A percentile compares a stretch with the other conserved stretches of the same genome.
Conservation (phyloP, 805 yeast genomes). For the Hemisphaericaspora nanyangensis region DNA sequence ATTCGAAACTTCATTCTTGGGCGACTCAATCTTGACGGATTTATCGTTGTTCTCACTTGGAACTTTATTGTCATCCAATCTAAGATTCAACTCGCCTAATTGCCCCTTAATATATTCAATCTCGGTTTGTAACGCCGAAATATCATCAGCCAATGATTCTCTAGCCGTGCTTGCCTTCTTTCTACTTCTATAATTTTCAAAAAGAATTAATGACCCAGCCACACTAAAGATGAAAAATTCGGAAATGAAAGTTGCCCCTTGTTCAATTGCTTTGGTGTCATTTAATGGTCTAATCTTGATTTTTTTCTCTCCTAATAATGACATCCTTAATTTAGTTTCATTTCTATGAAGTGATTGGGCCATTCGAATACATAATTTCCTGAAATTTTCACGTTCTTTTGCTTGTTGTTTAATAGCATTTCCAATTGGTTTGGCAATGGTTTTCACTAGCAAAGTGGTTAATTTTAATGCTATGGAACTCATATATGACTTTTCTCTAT, state of each 20-base stretch:
- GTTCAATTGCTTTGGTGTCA: slow-evolving; percentile 77
- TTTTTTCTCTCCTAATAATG: slow-evolving; percentile 51
- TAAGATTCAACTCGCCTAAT: slow-evolving; percentile 37
- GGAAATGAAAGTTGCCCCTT: slow-evolving; percentile 74
- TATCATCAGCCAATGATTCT: slow-evolving; percentile 70
- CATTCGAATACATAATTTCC: slow-evolving; percentile 56
- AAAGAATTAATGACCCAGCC: slow-evolving; percentile 72
- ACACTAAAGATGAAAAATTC: slow-evolving; percentile 76
- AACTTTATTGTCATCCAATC: slow-evolving; percentile 47
- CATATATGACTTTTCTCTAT: too few relatives aligned
- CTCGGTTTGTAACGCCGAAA: slow-evolving; percentile 64
- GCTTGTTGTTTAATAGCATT: slow-evolving; percentile 70
- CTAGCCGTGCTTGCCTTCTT: slow-evolving; percentile 59
- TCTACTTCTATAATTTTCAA: slow-evolving; percentile 66
- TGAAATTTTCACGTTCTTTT: slow-evolving; percentile 63
- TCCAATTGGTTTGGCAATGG: slow-evolving; percentile 78
- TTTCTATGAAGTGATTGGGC: slow-evolving; percentile 72
- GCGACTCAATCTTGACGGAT: slow-evolving; percentile 11
- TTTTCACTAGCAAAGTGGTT: slow-evolving; percentile 65
- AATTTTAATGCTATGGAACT: slow-evolving; percentile 75
- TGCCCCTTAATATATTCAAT: slow-evolving; percentile 53
- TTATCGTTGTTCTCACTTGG: slow-evolving; percentile 25
- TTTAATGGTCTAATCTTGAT: slow-evolving; percentile 70
- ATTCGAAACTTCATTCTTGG: background rate
- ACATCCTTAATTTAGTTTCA: slow-evolving; percentile 59